phyloP scores from a whole-genome alignment of 2,329 filamentous ascomycete species.

The Blumeria graminis region DNA sequence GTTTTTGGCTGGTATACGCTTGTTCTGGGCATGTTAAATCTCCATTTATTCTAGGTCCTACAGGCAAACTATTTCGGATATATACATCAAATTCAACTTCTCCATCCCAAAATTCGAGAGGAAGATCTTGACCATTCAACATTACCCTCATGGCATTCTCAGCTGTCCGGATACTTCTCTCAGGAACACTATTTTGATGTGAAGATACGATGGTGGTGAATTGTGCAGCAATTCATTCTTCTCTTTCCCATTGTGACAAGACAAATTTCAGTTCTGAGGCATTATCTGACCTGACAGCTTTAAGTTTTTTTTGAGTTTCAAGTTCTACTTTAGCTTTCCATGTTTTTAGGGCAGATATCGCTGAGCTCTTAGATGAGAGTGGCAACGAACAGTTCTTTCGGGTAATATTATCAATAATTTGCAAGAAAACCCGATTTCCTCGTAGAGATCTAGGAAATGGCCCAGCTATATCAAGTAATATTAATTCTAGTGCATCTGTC shows the following conservation, averaged over 20 bases:
- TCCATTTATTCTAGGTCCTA: not conserved
- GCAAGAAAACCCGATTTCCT: not conserved
- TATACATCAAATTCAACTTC: not conserved
- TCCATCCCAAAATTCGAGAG: not conserved
- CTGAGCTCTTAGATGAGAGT: not conserved
- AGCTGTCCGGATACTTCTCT: not conserved
- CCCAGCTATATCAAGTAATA: not conserved
- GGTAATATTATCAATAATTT: not conserved
- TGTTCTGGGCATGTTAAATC: not conserved
- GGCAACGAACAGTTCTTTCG: not conserved
- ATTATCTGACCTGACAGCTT: not conserved
- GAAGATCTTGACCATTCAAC: not conserved
- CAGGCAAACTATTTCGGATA: not conserved
- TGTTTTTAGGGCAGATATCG: not conserved
- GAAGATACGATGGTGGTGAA: not conserved
- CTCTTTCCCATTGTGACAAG: not conserved
- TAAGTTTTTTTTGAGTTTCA: not conserved
- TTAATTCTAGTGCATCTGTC: not conserved
- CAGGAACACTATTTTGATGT: not conserved
- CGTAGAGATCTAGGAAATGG: not conserved
- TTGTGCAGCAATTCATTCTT: not conserved
- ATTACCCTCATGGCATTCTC: not conserved
- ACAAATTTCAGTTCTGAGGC: not conserved
- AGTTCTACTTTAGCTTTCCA: slow-evolving; percentile 1
- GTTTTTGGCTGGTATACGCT: not conserved